Percentiles rank a stretch among this genome's conserved stretches.
These are phyloP conservation scores for Viridothelium virens DNA, from an alignment of 495 filamentous ascomycete species.

Conservation along the genomic window DNA sequence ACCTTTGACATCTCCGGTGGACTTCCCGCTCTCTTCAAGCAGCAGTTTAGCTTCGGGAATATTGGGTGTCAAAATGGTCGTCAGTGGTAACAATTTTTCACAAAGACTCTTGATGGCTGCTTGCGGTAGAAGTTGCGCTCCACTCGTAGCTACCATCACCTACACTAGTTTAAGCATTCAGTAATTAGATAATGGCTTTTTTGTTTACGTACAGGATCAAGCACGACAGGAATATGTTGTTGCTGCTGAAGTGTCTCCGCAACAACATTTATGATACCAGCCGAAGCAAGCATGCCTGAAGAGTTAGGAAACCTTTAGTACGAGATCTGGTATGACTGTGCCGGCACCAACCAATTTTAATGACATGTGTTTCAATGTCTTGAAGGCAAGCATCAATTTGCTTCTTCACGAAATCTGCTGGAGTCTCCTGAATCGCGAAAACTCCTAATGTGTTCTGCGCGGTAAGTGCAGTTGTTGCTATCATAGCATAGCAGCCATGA, in stretches of 20 bases:
- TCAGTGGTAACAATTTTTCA: constrained; percentile 59
- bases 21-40: constrained; percentile 50
- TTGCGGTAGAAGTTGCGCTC: constrained; percentile 63
- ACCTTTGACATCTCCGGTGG: constrained; percentile 43
- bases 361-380: constrained; percentile 80
- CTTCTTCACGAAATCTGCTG: constrained; percentile 68
- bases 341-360: constrained; percentile 68
- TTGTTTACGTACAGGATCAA: constrained; percentile 66
- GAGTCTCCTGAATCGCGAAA: constrained; percentile 68
- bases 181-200: constrained; percentile 11
- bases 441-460: constrained; percentile 90
- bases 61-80: constrained; percentile 84
- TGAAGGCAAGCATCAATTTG: constrained; percentile 76
- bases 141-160: constrained; percentile 91
- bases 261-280: constrained; percentile 65
- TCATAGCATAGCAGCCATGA: constrained; percentile 91
- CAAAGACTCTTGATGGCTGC: constrained; percentile 59
- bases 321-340: background rate
- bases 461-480: constrained; percentile 89
- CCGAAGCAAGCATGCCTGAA: constrained; percentile 82
- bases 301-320: constrained; percentile 12
- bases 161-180: constrained; percentile 33
- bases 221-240: constrained; percentile 54
- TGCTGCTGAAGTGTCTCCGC: constrained; percentile 57
- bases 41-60: constrained; percentile 78